A percentile compares a stretch with the other conserved stretches of the same genome.
These are phyloP conservation scores for Catunica adiposa DNA, from an alignment of 2,329 filamentous ascomycete species.

Conservation along the genomic window DNA sequence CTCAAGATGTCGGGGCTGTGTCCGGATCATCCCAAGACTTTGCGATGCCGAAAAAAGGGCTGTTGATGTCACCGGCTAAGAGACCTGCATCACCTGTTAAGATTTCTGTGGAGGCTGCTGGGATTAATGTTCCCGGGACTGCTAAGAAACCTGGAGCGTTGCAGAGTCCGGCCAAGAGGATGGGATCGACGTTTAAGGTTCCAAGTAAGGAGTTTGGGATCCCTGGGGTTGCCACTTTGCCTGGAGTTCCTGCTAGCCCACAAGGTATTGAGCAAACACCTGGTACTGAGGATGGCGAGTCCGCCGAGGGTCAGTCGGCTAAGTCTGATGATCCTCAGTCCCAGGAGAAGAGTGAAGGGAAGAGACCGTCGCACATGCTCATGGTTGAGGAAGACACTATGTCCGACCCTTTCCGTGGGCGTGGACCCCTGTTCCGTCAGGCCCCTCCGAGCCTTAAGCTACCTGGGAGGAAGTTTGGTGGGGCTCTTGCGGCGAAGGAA, in stretches of 20 bases:
- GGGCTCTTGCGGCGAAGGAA: conserved; percentile 4
- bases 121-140: conserved; percentile 20
- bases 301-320: background rate
- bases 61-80: conserved; percentile 17
- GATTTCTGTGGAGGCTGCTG: conserved; percentile 20
- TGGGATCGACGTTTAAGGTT: conserved; percentile 11
- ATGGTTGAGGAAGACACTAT: conserved; percentile 20
- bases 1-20: too few species aligned
- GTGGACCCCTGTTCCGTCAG: conserved; percentile 9
- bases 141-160: conserved; percentile 31
- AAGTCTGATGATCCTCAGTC: background rate
- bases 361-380: conserved; percentile 22
- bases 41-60: too few species aligned
- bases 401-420: conserved; percentile 6
- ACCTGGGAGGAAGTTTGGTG: conserved; percentile 8
- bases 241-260: background rate
- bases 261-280: background rate
- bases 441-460: conserved; percentile 12
- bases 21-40: too few species aligned
- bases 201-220: conserved; percentile 8
- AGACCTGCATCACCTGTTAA: conserved; percentile 31
- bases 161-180: conserved; percentile 36
- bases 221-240: conserved; percentile 6
- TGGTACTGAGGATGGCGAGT: background rate
- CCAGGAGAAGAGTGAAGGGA: background rate